Evolutionary conservation across 1,139 yeast species (phyloP), one percentile per base, ranked within the genome.

Genomic region (Groenewaldozyma auringiensis): DNA sequence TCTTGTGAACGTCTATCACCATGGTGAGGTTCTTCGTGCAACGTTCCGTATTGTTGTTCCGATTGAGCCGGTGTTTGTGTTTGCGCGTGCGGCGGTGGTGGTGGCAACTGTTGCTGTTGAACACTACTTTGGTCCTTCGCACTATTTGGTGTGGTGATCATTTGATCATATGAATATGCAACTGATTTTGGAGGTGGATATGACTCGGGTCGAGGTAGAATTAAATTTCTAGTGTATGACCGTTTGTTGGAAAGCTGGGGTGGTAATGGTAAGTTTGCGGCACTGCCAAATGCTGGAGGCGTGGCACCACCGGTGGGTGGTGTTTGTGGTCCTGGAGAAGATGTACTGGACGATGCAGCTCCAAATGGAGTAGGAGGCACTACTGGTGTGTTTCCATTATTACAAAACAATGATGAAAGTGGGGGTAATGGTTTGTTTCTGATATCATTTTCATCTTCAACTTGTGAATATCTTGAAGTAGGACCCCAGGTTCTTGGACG

Each of bases 401-500:
- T n/a, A n/a, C n/a, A n/a, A 32, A 55, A 43, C 21, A 55, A 40
- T 3, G 54, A 40, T 3, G 57, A 51, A 18, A 54, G 45, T 8
- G 59, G 47, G 22, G 59, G 55, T 41, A 54, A 38, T 25, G 48
- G 42, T 9, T 44, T 33, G 52, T 55, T 50, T 17, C 58, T 47
- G 16, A 37, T 32, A 20, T 51, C 56, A 16, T 47, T 51, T 18
- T 58, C 61, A 35, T 55, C 59, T 27, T 58, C 49, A 1, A 54
- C 54, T 9, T 56, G 50, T 18, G 59, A 56, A 39, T 50, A 52
- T 17, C 60, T 54, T 34, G 48, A 46, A 16, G 60, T 50, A 1
- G 64, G 64, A 6, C 65, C 64, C 65, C 65, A 61, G 3, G 65
- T 60, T 42, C 57, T 59, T 1, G 64, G 64, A 11, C 65, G 49